Evolutionary conservation across 441 rosid species (phyloP).

Genomic region (Pelargonium citronellum): DNA sequence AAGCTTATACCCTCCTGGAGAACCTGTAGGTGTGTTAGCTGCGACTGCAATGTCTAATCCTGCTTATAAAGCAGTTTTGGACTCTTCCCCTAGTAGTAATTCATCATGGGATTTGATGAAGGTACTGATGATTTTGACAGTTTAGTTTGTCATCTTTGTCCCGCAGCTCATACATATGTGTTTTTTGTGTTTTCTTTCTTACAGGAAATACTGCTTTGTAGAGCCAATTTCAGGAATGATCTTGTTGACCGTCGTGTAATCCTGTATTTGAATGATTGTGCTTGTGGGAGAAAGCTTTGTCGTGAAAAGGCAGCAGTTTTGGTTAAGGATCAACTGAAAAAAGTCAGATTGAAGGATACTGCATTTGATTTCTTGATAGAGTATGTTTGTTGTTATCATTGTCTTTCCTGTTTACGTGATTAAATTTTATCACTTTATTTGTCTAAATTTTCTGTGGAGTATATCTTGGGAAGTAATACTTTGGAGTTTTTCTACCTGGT

Average conservation of each 20-base stretch:
- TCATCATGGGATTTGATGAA: constrained; percentile 97
- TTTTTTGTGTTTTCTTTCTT: constrained; percentile 12
- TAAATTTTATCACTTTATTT: neutral
- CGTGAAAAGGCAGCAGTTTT: constrained; percentile 63
- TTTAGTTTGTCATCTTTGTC: constrained; percentile 13
- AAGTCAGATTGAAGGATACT: constrained; percentile 66
- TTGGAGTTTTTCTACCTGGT: neutral
- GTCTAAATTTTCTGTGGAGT: neutral
- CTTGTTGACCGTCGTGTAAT: constrained; percentile 63
- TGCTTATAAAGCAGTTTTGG: constrained; percentile 96
- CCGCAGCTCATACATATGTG: constrained; percentile 6
- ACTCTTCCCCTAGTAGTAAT: constrained; percentile 82
- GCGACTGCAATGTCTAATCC: constrained; percentile 99
- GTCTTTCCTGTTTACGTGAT: constrained; percentile 1
- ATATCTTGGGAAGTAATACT: neutral
- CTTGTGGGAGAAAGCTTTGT: constrained; percentile 68
- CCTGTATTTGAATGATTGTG: constrained; percentile 63
- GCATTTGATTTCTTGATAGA: constrained; percentile 61
- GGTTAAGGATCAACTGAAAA: constrained; percentile 71
- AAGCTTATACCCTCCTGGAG: constrained; percentile 71
- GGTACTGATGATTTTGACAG: constrained; percentile 35
- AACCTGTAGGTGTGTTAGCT: constrained; percentile 95
- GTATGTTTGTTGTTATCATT: constrained; percentile 37
- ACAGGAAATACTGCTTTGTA: constrained; percentile 89
- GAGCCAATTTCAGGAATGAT: constrained; percentile 68